Evolutionary conservation across 1,284 basidiomycete species (phyloP).

Genomic region (Veloporphyrellus conicus): DNA sequence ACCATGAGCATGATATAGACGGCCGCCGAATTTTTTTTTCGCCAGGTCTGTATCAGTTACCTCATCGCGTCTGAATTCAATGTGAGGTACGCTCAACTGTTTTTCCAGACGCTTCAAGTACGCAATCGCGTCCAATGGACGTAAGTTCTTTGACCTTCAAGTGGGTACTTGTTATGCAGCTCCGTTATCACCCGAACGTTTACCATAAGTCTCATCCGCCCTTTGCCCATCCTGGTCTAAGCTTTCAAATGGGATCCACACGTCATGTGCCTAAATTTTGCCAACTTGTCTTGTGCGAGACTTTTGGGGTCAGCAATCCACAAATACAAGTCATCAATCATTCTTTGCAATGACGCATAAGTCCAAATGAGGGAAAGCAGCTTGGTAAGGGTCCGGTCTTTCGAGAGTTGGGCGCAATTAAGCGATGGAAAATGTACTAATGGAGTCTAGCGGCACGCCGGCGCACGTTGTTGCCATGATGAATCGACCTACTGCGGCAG

Average conservation of each 20-base stretch:
- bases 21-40: slow-evolving; percentile 1
- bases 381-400: neutral
- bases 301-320: neutral
- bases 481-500: neutral
- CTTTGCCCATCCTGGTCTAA: no score
- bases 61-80: slow-evolving; percentile 7
- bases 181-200: no score
- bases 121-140: slow-evolving; percentile 2
- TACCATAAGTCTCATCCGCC: no score
- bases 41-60: slow-evolving; percentile 12
- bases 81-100: neutral
- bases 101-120: slow-evolving; percentile 6
- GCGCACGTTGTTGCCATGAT: slow-evolving; percentile 1
- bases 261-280: neutral
- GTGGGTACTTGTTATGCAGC: no score
- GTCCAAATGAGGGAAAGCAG: neutral
- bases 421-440: neutral
- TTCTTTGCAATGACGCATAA: neutral
- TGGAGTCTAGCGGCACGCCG: slow-evolving; percentile 3
- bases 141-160: slow-evolving; percentile 7
- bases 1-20: neutral
- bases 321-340: neutral
- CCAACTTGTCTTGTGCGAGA: neutral
- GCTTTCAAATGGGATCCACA: neutral
- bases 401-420: neutral